Evolutionary conservation across 164 flowering plant genomes (phyloP), one percentile per base, ranked within the genome.

Genomic region (Cinnamomum chago): DNA sequence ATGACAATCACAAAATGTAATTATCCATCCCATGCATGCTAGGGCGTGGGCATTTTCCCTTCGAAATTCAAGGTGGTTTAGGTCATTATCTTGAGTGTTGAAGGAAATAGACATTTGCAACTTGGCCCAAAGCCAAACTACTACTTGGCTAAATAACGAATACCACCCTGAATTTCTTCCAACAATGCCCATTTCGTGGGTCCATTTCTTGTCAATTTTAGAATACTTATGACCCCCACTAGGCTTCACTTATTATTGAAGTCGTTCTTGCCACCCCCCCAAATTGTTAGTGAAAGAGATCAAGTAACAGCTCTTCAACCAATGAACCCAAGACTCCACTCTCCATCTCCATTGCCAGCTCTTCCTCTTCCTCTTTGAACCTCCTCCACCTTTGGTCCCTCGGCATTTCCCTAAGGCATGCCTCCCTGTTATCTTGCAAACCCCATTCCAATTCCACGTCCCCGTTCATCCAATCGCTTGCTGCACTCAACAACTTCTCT

Each of bases 391-490:
- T 70, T 12, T 85, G 84, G 23, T 78, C 79, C 50, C 33, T 80
- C 62, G 88, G 90, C 90, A 89, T 90, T 7, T 87, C 92, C 28
- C 15, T 82, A 18, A 87, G 28, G 35, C 76, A 85, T 2, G 75
- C 81, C 50, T 80, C 74, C 67, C 87, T 84, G 23, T 75, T 74
- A 2, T 81, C 81, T 76, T 82, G 52, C 67, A 82, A 77, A 24
- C 80, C 82, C 90, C 89, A 85, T 22, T 80, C 88, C 79, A 73
- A 50, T 51, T 60, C 1, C 55, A 72, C 81, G 47, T 18, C 17
- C 10, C 90, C 88, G n/a, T 76, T 79, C 4, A 88, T 58, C 90
- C 92, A 88, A 69, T 82, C 84, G 52, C 77, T 81, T 0, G 87
- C 90, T n/a, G 50, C 66, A 71, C 79, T 74, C 73, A 88, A 27